Evolutionary conservation across 2,329 filamentous ascomycete genomes (phyloP).

Genomic region (Daldinia eschscholtzii): DNA sequence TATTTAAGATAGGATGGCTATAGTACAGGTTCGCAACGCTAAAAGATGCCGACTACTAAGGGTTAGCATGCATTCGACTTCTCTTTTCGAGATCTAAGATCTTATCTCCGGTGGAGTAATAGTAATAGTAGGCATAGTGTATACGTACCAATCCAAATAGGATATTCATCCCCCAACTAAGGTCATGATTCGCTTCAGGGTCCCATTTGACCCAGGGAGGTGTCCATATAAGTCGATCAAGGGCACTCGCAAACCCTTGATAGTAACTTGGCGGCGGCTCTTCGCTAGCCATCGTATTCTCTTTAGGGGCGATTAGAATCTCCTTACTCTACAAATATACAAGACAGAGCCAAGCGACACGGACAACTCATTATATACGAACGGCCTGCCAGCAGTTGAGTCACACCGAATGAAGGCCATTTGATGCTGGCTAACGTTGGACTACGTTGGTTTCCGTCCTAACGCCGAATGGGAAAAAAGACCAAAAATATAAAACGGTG

Average conservation of each 20-base stretch:
- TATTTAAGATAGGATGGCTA: constrained; percentile 82
- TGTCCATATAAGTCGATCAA: constrained; percentile 39
- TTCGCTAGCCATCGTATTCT: constrained; percentile 20
- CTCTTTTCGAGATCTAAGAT: not conserved
- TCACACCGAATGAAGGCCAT: constrained; percentile 19
- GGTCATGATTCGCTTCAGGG: constrained; percentile 44
- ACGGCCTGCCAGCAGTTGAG: not conserved
- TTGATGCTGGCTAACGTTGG: constrained; percentile 17
- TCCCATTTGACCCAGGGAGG: constrained; percentile 49
- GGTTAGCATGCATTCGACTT: constrained; percentile 14
- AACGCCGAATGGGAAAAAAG: constrained; percentile 5
- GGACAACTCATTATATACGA: constrained; percentile 20
- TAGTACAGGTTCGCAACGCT: constrained; percentile 88
- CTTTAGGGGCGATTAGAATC: not conserved
- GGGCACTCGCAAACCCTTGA: not conserved
- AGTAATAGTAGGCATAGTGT: not conserved
- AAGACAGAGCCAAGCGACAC: constrained; percentile 13
- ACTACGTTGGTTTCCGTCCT: constrained; percentile 19
- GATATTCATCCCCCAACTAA: constrained; percentile 48
- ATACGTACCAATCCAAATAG: constrained; percentile 53
- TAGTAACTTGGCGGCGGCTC: constrained; percentile 5
- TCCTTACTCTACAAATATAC: not conserved
- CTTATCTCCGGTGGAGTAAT: not conserved
- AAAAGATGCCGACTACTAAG: constrained; percentile 66
- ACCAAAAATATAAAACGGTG: constrained; percentile 1